phyloP scores from a whole-genome alignment of 2,329 filamentous ascomycete genomes.

The Esteya vermicola region DNA sequence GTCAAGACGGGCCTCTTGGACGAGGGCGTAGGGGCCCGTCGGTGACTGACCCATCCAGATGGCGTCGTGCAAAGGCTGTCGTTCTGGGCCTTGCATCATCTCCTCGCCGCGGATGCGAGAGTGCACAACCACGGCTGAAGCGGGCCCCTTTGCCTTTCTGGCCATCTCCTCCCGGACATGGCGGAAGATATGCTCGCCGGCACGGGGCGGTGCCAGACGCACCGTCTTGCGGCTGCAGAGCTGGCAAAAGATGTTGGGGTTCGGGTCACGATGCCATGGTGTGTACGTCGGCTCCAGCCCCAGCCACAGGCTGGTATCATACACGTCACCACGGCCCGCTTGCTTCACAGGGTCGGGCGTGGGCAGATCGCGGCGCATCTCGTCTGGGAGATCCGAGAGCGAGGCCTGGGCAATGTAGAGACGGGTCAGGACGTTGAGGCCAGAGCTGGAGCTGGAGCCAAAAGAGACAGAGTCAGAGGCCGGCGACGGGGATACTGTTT shows the following conservation, averaged over 20 bases:
- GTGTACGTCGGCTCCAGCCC: slow-evolving; percentile 79
- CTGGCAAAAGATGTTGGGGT: slow-evolving; percentile 85
- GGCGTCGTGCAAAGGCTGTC: slow-evolving; percentile 46
- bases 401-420: slow-evolving; percentile 81
- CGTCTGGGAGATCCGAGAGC: slow-evolving; percentile 50
- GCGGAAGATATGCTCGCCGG: slow-evolving; percentile 51
- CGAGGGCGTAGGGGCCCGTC: slow-evolving; percentile 7
- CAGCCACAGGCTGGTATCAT: slow-evolving; percentile 77
- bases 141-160: neutral
- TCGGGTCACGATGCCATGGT: slow-evolving; percentile 82
- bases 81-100: slow-evolving; percentile 81
- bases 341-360: slow-evolving; percentile 47
- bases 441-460: neutral
- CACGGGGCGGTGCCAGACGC: slow-evolving; percentile 51
- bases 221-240: slow-evolving; percentile 59
- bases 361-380: slow-evolving; percentile 51
- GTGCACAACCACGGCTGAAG: slow-evolving; percentile 14
- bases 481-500: neutral
- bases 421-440: slow-evolving; percentile 14
- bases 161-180: slow-evolving; percentile 28
- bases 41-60: slow-evolving; percentile 43
- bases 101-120: slow-evolving; percentile 57
- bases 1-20: slow-evolving; percentile 40
- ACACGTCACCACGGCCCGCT: slow-evolving; percentile 69
- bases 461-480: too few relatives aligned